Evolutionary conservation across 495 filamentous ascomycete species (phyloP).

Genomic region (Staphylotrichum tortipilum): DNA sequence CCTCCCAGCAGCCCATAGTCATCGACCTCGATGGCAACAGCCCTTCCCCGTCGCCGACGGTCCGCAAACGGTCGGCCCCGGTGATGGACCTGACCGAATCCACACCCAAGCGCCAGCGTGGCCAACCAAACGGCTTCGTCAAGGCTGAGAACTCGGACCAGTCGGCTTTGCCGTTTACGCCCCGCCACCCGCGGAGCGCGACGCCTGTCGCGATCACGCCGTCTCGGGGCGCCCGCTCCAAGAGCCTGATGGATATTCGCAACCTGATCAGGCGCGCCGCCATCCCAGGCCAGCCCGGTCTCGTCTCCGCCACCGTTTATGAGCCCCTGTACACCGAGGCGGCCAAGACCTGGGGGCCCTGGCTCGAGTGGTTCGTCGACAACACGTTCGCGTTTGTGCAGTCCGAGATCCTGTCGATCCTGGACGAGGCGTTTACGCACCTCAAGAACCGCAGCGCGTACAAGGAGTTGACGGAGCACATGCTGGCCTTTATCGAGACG

Average conservation of each 20-base stretch:
- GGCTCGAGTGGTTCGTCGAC: conserved; percentile 26
- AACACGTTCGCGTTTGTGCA: conserved; percentile 28
- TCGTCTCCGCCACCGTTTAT: conserved; percentile 35
- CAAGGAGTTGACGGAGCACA: conserved; percentile 24
- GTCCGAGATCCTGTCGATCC: conserved; percentile 19
- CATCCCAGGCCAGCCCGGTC: conserved; percentile 35
- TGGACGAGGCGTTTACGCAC: conserved; percentile 28
- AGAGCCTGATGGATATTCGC: conserved; percentile 28
- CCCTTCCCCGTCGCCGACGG: conserved; percentile 15
- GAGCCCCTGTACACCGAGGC: conserved; percentile 31
- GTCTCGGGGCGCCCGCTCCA: neutral
- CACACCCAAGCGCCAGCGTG: conserved; percentile 13
- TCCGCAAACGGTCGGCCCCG: conserved; percentile 5
- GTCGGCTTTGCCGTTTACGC: neutral
- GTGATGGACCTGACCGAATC: conserved; percentile 1
- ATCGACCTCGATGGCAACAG: conserved; percentile 23
- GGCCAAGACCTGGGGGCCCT: conserved; percentile 28
- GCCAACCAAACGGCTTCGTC: conserved; percentile 3
- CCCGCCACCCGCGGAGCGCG: neutral
- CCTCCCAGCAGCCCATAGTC: neutral
- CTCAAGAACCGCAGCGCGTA: conserved; percentile 35
- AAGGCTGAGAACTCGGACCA: conserved; percentile 14
- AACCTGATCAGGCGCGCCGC: conserved; percentile 28
- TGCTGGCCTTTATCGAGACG: conserved; percentile 27
- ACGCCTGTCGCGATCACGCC: neutral